Conservation (phyloP, 306 rosid genomes). For the Inga laurina region DNA sequence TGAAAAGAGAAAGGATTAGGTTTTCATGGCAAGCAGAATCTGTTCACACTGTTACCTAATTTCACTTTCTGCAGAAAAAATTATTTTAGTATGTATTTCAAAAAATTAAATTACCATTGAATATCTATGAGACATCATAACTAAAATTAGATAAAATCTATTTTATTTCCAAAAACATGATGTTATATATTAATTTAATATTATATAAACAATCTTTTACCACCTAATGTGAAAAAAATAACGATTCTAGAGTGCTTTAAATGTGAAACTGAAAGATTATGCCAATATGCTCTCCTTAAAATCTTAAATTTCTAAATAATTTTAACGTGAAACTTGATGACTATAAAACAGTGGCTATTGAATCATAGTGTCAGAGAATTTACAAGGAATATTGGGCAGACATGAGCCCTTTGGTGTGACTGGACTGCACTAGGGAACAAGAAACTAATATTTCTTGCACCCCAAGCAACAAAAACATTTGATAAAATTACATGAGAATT, state of each 20-base stretch:
- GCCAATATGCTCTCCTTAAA: background rate
- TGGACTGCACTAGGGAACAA: background rate
- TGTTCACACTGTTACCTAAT: no score
- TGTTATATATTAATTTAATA: background rate
- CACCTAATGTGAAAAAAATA: background rate
- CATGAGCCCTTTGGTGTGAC: background rate
- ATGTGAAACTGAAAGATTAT: background rate
- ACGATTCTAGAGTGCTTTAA: background rate
- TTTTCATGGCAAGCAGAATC: constrained; percentile 33
- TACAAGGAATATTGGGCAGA: background rate
- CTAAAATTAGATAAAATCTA: background rate
- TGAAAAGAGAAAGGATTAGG: constrained; percentile 14
- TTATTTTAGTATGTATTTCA: background rate
- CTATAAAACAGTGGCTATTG: background rate
- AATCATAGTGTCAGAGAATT: background rate
- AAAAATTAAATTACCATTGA: background rate
- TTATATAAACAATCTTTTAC: background rate
- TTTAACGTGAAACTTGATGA: background rate
- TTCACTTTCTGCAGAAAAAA: no score
- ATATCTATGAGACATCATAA: background rate
- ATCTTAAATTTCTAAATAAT: background rate
- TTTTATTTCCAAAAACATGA: background rate
- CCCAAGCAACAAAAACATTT: background rate
- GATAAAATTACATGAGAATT: background rate
- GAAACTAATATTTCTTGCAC: background rate